phyloP scores from a whole-genome alignment of 768 basidiomycete genomes.

The Lactarius tabidus region DNA sequence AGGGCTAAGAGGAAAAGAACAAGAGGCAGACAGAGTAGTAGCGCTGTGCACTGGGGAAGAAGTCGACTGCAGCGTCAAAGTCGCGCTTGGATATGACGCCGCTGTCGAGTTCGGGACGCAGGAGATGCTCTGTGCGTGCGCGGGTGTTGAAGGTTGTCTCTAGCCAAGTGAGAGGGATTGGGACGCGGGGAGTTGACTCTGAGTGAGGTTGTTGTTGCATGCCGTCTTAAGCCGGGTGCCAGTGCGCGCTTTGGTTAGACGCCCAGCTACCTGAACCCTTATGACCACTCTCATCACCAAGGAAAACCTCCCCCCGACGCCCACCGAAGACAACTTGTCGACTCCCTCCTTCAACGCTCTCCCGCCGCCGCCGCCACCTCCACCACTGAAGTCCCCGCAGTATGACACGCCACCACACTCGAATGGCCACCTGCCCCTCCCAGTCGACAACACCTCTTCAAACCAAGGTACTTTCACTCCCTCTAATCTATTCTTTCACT shows the following conservation, averaged over 20 bases:
- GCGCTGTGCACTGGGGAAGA: slow-evolving; percentile 48
- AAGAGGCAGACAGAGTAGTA: slow-evolving; percentile 41
- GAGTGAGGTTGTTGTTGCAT: slow-evolving; percentile 9
- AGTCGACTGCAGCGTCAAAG: slow-evolving; percentile 50
- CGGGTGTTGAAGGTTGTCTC: slow-evolving; percentile 44
- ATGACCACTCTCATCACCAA: slow-evolving; percentile 26
- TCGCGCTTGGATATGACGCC: slow-evolving; percentile 50
- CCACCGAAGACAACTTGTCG: background rate
- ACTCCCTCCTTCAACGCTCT: background rate
- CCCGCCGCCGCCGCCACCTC: background rate
- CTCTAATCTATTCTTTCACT: background rate
- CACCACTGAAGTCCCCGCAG: slow-evolving; percentile 25
- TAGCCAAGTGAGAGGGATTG: slow-evolving; percentile 38
- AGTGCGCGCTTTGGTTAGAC: slow-evolving; percentile 15
- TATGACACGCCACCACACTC: slow-evolving; percentile 2
- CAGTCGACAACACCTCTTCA: slow-evolving; percentile 20
- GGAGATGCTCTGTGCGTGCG: slow-evolving; percentile 41
- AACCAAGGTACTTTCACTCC: background rate
- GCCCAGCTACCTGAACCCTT: slow-evolving; percentile 21
- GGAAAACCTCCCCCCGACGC: slow-evolving; percentile 31
- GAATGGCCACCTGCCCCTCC: slow-evolving; percentile 23
- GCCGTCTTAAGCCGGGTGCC: background rate
- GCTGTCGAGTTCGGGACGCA: slow-evolving; percentile 49
- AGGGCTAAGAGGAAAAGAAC: slow-evolving; percentile 11
- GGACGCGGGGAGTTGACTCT: slow-evolving; percentile 25